Percentiles rank a stretch among this genome's conserved stretches.
Evolutionary conservation across 2,329 filamentous ascomycete genomes (phyloP).

Genomic region (Alternaria ethzedia): DNA sequence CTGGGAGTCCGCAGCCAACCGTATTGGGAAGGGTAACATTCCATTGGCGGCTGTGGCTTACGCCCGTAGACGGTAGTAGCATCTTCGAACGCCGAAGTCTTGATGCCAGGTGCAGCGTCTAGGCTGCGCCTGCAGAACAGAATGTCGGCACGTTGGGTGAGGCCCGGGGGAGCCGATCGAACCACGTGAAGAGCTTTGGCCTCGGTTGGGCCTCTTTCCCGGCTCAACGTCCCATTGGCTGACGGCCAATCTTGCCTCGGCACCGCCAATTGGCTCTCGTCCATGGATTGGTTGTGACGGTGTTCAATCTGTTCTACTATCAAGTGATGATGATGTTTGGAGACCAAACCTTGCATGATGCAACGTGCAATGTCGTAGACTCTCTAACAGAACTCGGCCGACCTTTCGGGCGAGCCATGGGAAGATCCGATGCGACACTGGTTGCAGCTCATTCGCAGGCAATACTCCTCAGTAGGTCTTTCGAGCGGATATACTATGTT

Average conservation of each 20-base stretch:
- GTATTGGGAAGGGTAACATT: background rate
- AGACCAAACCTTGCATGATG: background rate
- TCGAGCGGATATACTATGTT: background rate
- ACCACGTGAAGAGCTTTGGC: background rate
- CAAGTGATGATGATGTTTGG: background rate
- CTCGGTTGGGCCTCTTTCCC: background rate
- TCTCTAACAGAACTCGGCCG: background rate
- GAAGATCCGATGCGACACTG: background rate
- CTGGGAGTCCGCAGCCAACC: background rate
- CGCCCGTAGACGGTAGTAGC: background rate
- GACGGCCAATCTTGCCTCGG: background rate
- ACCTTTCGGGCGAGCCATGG: background rate
- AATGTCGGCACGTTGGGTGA: background rate
- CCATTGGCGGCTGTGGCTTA: background rate
- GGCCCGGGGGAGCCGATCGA: background rate
- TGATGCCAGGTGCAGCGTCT: background rate
- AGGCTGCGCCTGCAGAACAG: background rate
- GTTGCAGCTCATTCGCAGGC: background rate
- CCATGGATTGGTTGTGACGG: background rate
- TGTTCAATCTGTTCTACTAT: background rate
- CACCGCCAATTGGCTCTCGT: background rate
- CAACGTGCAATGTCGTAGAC: background rate
- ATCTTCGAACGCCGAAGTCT: background rate
- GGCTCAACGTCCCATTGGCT: background rate
- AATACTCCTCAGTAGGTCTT: background rate